Conservation (phyloP, 176 grass and related monocot species). For the Hordeum marinum region DNA sequence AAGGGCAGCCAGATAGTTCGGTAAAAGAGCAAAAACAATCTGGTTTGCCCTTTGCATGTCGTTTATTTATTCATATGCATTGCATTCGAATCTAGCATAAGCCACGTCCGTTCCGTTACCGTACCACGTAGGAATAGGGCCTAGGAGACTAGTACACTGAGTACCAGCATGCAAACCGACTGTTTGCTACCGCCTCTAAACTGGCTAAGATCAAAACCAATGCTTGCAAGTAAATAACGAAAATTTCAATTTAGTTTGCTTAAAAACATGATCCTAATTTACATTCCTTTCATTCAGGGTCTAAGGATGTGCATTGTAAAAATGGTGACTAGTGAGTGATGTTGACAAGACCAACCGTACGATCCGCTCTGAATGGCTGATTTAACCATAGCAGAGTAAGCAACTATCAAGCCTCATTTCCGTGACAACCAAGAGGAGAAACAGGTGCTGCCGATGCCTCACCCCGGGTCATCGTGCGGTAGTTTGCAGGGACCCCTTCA, state of each 20-base stretch:
- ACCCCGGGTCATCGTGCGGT: too few relatives aligned
- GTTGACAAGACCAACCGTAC: not conserved
- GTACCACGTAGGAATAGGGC: too few relatives aligned
- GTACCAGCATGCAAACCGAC: not conserved
- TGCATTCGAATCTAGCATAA: too few relatives aligned
- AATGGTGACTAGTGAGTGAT: not conserved
- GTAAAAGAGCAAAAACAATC: too few relatives aligned
- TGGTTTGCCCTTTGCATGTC: too few relatives aligned
- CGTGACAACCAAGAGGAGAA: not conserved
- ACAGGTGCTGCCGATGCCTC: not conserved
- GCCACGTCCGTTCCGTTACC: too few relatives aligned
- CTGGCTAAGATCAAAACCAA: not conserved
- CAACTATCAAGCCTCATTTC: slow-evolving; percentile 2
- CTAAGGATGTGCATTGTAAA: not conserved
- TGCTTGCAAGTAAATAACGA: not conserved
- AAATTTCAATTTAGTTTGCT: not conserved
- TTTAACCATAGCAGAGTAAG: not conserved
- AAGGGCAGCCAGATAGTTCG: too few relatives aligned
- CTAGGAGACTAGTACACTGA: too few relatives aligned
- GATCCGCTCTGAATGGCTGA: not conserved
- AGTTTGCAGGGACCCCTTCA: too few relatives aligned
- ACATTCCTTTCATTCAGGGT: not conserved
- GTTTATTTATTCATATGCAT: too few relatives aligned
- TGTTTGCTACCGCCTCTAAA: not conserved
- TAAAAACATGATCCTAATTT: not conserved